Conservation (phyloP, 1,139 yeast species). For the Debaryomyces sp. region DNA sequence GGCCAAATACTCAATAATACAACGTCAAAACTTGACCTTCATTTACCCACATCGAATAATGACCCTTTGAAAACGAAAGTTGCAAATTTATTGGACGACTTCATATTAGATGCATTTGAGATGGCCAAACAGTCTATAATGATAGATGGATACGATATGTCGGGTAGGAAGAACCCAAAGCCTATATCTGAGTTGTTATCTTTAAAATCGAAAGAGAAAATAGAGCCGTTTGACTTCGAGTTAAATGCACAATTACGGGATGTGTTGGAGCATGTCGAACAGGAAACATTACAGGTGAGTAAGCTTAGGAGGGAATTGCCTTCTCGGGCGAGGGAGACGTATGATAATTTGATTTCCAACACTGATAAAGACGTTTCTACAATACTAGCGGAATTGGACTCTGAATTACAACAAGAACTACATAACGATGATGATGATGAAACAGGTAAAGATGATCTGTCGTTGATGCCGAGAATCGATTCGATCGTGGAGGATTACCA, state of each 20-base stretch:
- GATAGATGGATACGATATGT: conserved; percentile 48
- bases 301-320: conserved; percentile 59
- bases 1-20: conserved; percentile 41
- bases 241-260: conserved; percentile 57
- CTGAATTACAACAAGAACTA: conserved; percentile 13
- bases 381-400: conserved; percentile 24
- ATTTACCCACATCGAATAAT: conserved; percentile 46
- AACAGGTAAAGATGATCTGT: conserved; percentile 11
- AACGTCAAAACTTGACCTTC: conserved; percentile 46
- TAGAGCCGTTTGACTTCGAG: conserved; percentile 66
- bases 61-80: conserved; percentile 53
- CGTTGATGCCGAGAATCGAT: conserved; percentile 14
- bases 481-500: conserved; percentile 31
- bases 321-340: conserved; percentile 27
- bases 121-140: conserved; percentile 51
- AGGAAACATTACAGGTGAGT: conserved; percentile 56
- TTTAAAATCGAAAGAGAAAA: conserved; percentile 39
- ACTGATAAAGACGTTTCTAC: conserved; percentile 38
- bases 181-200: conserved; percentile 30
- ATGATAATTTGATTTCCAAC: conserved; percentile 28
- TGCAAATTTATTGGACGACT: conserved; percentile 44
- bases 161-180: conserved; percentile 12
- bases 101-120: conserved; percentile 53
- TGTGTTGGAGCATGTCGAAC: conserved; percentile 57
- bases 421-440: conserved; percentile 20